Evolutionary conservation across 1,139 yeast species (phyloP), one percentile per base, ranked within the genome.

Genomic region (Suhomyces coccinellae): DNA sequence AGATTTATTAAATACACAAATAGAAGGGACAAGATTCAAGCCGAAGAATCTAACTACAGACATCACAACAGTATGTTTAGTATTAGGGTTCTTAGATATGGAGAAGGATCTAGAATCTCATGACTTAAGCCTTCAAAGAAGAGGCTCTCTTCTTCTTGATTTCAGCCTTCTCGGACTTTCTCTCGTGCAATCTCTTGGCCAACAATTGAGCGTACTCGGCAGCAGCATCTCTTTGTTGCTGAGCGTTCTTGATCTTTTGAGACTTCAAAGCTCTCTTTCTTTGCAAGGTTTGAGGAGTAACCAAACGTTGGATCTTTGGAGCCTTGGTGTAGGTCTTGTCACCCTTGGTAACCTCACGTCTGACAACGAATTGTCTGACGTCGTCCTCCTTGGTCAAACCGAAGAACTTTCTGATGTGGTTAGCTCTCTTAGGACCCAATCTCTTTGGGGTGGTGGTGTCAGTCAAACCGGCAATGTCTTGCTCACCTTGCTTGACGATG

Each of bases 361-460:
- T 95, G 71, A 93, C 87, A 66, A 93, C 99, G 76, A 83, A 93
- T 82, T 91, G 85, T 77, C 84, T 79, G 56, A 89, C 97, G 71
- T 89, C 97, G 69, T 89, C 97, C 75, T 89, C 96, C 85, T 91
- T 90, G 79, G 97, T 76, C 73, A 93, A 85, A 80, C 97, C 97
- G 71, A 88, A 93, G 95, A 93, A 91, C 79, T 90, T 90, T 86
- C 98, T 90, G 75, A 93, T 93, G 90, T 91, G 79, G 95, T 89
- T 90, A 72, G 99, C 99, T 86, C 98, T 90, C 95, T 93, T 93
- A 79, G 99, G 99, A 69, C 98, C 99, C 72, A 91, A 87, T 84
- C 98, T 90, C 87, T 91, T 91, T 80, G 98, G 96, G 69, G 86
- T 85, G 72, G 95, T 84, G 69, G 83, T 66, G 75, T 95, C 95